Percentiles rank a stretch among this genome's conserved stretches.
These are phyloP conservation scores for Boletellus sp. DNA, from an alignment of 768 basidiomycete genomes.

Conservation along the genomic window DNA sequence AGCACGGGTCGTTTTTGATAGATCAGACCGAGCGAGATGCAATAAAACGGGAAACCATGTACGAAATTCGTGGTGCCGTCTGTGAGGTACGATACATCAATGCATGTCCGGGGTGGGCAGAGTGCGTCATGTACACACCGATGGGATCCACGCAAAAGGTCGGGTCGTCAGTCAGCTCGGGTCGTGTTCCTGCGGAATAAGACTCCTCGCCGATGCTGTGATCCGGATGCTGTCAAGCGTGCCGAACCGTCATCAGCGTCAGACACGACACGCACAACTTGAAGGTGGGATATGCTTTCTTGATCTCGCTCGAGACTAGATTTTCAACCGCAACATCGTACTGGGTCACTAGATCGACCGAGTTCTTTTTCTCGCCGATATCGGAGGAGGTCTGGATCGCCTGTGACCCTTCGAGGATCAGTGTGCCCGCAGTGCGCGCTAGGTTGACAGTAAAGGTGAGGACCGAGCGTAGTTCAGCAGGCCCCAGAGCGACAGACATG, in stretches of 20 bases:
- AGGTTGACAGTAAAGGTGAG: slow-evolving; percentile 68
- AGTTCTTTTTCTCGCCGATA: slow-evolving; percentile 85
- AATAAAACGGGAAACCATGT: slow-evolving; percentile 82
- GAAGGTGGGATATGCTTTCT: slow-evolving; percentile 65
- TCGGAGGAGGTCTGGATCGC: slow-evolving; percentile 61
- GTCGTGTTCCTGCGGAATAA: slow-evolving; percentile 69
- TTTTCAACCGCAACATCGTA: slow-evolving; percentile 92
- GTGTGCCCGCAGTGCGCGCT: slow-evolving; percentile 67
- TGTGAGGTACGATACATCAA: slow-evolving; percentile 22
- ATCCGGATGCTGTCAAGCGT: not conserved
- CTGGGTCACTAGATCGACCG: slow-evolving; percentile 92
- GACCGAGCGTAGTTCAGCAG: slow-evolving; percentile 53
- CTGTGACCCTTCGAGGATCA: slow-evolving; percentile 74
- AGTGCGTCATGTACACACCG: slow-evolving; percentile 45
- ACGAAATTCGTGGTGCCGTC: slow-evolving; percentile 90
- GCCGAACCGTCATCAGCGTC: not conserved
- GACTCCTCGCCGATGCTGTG: slow-evolving; percentile 91
- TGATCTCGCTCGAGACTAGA: slow-evolving; percentile 68
- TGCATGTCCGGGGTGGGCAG: not conserved
- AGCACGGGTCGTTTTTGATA: slow-evolving; percentile 77
- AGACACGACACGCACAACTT: slow-evolving; percentile 61
- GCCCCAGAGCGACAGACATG: slow-evolving; percentile 34
- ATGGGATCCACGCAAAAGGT: slow-evolving; percentile 98
- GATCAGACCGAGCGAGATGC: slow-evolving; percentile 89
- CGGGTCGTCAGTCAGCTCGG: slow-evolving; percentile 76